Conservation (phyloP, 306 rosid species). For the Lathyrus oleraceus region DNA sequence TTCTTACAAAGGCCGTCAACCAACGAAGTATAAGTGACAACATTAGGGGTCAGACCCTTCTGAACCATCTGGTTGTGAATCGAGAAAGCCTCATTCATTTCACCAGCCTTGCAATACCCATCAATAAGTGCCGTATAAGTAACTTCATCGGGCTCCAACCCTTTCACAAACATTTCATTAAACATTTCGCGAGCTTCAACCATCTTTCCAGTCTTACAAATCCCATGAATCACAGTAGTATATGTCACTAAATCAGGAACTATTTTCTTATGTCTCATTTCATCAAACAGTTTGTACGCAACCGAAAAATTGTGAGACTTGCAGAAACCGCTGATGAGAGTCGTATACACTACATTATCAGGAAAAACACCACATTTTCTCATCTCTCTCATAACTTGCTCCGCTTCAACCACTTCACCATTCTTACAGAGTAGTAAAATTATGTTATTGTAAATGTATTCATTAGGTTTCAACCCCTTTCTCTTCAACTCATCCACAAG, state of each 20-base stretch:
- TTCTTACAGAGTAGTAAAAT: conserved; percentile 59
- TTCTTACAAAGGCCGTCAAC: conserved; percentile 83
- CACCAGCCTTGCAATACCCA: conserved; percentile 82
- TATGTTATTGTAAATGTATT: conserved; percentile 62
- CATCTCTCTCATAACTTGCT: conserved; percentile 67
- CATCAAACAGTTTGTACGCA: conserved; percentile 59
- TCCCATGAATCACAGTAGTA: conserved; percentile 70
- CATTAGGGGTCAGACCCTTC: conserved; percentile 64
- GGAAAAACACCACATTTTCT: conserved; percentile 49
- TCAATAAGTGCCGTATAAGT: conserved; percentile 72
- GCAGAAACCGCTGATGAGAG: conserved; percentile 69
- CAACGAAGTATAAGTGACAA: conserved; percentile 76
- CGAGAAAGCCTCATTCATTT: conserved; percentile 72
- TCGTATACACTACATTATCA: conserved; percentile 78
- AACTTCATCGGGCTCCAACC: conserved; percentile 80
- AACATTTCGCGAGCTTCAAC: conserved; percentile 60
- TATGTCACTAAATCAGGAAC: conserved; percentile 66
- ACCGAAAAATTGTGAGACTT: conserved; percentile 60
- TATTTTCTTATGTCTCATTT: conserved; percentile 60
- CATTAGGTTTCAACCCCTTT: conserved; percentile 62
- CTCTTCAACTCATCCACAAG: conserved; percentile 69
- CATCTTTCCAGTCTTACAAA: conserved; percentile 67
- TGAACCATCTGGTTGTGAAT: conserved; percentile 82
- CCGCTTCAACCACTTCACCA: conserved; percentile 61
- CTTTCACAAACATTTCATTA: conserved; percentile 57